Evolutionary conservation across 1,284 basidiomycete genomes (phyloP), one percentile per base, ranked within the genome.

Genomic region (Malassezia vespertilionis): DNA sequence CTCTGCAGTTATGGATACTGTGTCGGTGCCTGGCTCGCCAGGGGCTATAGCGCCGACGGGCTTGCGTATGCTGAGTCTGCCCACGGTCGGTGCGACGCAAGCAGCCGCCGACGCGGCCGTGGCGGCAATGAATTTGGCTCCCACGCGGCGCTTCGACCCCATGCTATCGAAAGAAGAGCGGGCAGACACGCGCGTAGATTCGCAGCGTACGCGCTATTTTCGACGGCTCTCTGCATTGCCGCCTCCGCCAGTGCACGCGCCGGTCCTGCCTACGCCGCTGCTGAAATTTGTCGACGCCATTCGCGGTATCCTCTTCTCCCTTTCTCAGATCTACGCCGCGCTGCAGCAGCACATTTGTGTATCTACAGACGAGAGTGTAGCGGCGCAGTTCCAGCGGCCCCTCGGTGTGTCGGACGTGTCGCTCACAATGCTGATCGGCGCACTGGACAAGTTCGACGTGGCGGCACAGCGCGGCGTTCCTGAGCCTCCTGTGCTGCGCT

Each of bases 371-470:
- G 87, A 90, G 52, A 79, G 86, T n/a, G 71, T 93, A 26, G 10
- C 57, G 21, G 45, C 52, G 10, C 61, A 58, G 21, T 63, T 63
- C 24, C 55, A 60, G 33, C 51, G 60, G 14, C 45, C 61, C 18
- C 56, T 65, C 24, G 57, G 61, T 26, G 53, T 87, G 6, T 87
- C 88, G 0, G 83, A 82, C 62, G 74, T 76, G 37, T 86, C 86
- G 57, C 84, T 95, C 77, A 77, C 79, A 45, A 80, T 82, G 48
- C 76, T 97, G 11, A 93, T 96, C 69, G 80, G 82, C 49, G 81
- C 86, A 0, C 77, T 97, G 34, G 93, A 96, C 69, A 82, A 83
- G 15, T 96, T 96, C 72, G 93, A 99, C 69, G 78, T 82, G 2
- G 78, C 82, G 58, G 83, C 84, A 44, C 78, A 83, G 52, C 79